A percentile compares a stretch with the other conserved stretches of the same genome.
Evolutionary conservation across 2,329 filamentous ascomycete genomes (phyloP).

Genomic region (Salinomyces thailandicus): DNA sequence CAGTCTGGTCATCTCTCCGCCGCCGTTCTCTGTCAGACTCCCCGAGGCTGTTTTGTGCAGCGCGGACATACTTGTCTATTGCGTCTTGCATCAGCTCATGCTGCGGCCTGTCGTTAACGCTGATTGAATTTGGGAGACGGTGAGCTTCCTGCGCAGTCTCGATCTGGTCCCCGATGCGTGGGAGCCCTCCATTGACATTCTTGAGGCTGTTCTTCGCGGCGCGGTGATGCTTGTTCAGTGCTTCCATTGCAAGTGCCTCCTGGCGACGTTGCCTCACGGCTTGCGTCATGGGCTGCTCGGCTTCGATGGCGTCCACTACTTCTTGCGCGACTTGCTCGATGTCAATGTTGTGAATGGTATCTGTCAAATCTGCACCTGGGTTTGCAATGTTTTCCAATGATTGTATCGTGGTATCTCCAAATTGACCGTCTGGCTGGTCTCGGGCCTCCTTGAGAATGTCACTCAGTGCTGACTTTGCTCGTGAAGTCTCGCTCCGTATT

Average conservation of each 20-base stretch:
- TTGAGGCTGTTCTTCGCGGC: constrained; percentile 33
- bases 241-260: constrained; percentile 32
- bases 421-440: constrained; percentile 20
- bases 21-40: constrained; percentile 34
- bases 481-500: constrained; percentile 11
- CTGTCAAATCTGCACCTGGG: constrained; percentile 16
- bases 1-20: constrained; percentile 32
- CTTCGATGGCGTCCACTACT: constrained; percentile 2
- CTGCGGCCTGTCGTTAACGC: background rate
- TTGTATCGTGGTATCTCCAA: constrained; percentile 39
- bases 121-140: background rate
- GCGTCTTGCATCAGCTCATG: constrained; percentile 20
- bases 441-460: constrained; percentile 32
- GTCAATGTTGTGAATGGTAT: constrained; percentile 15
- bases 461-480: constrained; percentile 26
- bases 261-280: constrained; percentile 33
- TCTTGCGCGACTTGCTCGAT: constrained; percentile 5
- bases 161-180: constrained; percentile 31
- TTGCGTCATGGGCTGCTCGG: constrained; percentile 20
- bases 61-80: constrained; percentile 32
- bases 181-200: constrained; percentile 34
- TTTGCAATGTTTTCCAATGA: constrained; percentile 37
- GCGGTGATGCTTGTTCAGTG: constrained; percentile 32
- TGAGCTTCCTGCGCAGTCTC: constrained; percentile 21
- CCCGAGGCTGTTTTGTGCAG: constrained; percentile 33